Conservation (phyloP, 495 filamentous ascomycete genomes). For the Terfezia boudieri region DNA sequence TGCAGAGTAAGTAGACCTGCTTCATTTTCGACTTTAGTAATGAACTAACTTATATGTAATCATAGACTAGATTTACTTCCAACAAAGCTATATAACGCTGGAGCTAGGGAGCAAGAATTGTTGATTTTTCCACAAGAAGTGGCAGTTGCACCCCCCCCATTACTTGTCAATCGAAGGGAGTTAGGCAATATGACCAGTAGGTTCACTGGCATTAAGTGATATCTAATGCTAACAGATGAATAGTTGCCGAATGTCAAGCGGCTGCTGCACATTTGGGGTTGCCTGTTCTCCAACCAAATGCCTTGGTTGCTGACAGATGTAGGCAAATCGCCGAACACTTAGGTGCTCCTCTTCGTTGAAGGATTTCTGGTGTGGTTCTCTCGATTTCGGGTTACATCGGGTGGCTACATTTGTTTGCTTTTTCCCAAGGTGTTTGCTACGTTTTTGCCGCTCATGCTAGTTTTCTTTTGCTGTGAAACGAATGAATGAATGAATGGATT, state of each 20-base stretch:
- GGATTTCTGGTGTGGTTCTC: not conserved
- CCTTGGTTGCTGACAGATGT: constrained; percentile 2
- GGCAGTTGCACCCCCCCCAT: constrained; percentile 1
- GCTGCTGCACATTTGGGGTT: constrained; percentile 6
- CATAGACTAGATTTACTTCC: constrained; percentile 4
- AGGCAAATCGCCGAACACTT: constrained; percentile 5
- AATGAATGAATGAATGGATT: too few species aligned
- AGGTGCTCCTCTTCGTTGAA: not conserved
- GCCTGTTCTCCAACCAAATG: constrained; percentile 3
- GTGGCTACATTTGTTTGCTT: too few species aligned
- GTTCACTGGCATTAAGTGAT: constrained; percentile 3
- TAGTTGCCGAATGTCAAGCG: constrained; percentile 8
- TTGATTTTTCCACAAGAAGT: not conserved
- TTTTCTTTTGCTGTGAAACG: too few species aligned
- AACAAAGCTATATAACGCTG: constrained; percentile 4
- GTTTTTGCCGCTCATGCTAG: too few species aligned
- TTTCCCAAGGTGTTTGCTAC: too few species aligned
- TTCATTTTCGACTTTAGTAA: constrained; percentile 6
- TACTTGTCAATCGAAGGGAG: constrained; percentile 7
- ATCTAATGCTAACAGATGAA: constrained; percentile 3
- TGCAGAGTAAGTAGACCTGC: constrained; percentile 4
- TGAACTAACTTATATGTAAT: not conserved
- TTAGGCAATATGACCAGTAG: constrained; percentile 4
- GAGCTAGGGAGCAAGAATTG: not conserved
- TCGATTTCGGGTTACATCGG: not conserved